Evolutionary conservation across 2,329 filamentous ascomycete genomes (phyloP).

Genomic region (Graphium sp.): DNA sequence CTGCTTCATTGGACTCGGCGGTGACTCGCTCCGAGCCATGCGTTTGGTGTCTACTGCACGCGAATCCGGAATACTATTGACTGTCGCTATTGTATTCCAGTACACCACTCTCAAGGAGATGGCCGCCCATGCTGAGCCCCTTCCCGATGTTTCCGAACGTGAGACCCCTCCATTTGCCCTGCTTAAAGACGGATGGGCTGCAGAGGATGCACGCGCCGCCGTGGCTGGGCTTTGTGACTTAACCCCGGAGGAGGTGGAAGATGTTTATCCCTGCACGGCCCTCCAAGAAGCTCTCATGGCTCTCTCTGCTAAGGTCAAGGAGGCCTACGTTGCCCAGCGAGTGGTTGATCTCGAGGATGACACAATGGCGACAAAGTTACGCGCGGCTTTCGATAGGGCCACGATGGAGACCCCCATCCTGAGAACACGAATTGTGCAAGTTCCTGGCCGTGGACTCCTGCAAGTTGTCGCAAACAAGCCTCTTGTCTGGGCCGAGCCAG

Average conservation of each 20-base stretch:
- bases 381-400: constrained; percentile 22
- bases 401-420: constrained; percentile 22
- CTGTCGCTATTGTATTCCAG: constrained; percentile 27
- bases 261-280: constrained; percentile 36
- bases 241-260: constrained; percentile 19
- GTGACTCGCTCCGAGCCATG: constrained; percentile 36
- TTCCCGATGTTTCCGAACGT: constrained; percentile 9
- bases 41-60: constrained; percentile 25
- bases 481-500: constrained; percentile 16
- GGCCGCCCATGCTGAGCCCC: constrained; percentile 14
- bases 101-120: constrained; percentile 24
- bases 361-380: constrained; percentile 18
- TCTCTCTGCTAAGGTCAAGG: constrained; percentile 29
- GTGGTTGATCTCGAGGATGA: constrained; percentile 21
- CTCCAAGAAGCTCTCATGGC: constrained; percentile 38
- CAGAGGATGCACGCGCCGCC: constrained; percentile 16
- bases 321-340: constrained; percentile 33
- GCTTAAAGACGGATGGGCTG: constrained; percentile 16
- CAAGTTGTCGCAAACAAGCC: constrained; percentile 26
- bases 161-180: constrained; percentile 21
- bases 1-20: constrained; percentile 29
- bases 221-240: constrained; percentile 22
- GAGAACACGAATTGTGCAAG: constrained; percentile 30
- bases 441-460: constrained; percentile 22
- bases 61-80: constrained; percentile 18